Percentiles rank a stretch among this genome's conserved stretches.
These are phyloP conservation scores for Xylaria sp. DNA, from an alignment of 2,329 filamentous ascomycete genomes.

Conservation along the genomic window DNA sequence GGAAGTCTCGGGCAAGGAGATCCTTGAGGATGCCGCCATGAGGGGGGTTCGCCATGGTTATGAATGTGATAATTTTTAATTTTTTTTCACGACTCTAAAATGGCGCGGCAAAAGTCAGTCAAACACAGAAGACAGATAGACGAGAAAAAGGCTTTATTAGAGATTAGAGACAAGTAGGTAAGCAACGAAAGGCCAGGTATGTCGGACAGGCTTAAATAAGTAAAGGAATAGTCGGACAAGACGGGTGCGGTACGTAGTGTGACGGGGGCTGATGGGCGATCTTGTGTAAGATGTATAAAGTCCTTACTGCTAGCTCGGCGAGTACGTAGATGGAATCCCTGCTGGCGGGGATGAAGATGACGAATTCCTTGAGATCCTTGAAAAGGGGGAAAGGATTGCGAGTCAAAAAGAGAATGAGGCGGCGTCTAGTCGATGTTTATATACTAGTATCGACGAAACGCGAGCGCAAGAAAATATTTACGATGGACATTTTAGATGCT, in stretches of 20 bases:
- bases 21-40: slow-evolving; percentile 98
- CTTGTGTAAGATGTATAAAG: slow-evolving; percentile 11
- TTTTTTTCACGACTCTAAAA: too few relatives aligned
- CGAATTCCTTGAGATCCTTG: background rate
- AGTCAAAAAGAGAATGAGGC: background rate
- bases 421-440: background rate
- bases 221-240: slow-evolving; percentile 1
- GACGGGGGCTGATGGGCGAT: slow-evolving; percentile 6
- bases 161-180: too few relatives aligned
- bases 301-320: slow-evolving; percentile 10
- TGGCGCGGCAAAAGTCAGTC: too few relatives aligned
- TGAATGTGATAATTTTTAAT: slow-evolving; percentile 31
- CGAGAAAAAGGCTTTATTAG: too few relatives aligned
- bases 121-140: too few relatives aligned
- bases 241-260: background rate
- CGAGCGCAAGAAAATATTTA: background rate
- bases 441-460: slow-evolving; percentile 8
- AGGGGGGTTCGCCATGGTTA: slow-evolving; percentile 73
- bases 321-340: slow-evolving; percentile 21
- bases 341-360: slow-evolving; percentile 8
- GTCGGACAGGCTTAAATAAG: slow-evolving; percentile 14
- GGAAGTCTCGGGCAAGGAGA: slow-evolving; percentile 89
- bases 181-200: slow-evolving; percentile 5
- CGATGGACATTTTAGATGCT: background rate
- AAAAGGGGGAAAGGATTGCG: background rate